Conservation (phyloP, 441 rosid species). For the Erodium moschatum region DNA sequence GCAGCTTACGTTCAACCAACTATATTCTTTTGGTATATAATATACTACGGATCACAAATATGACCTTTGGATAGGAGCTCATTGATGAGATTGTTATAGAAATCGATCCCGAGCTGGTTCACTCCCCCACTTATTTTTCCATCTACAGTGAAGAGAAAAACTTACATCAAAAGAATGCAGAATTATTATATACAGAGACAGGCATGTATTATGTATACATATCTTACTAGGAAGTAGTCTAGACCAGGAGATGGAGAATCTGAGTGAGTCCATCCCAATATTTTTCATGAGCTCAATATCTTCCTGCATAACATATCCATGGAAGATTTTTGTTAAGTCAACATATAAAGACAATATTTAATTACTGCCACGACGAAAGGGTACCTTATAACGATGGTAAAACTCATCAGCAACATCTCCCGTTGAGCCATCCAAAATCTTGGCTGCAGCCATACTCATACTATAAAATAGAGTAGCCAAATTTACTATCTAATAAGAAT, state of each 20-base stretch:
- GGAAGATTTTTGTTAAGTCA: not conserved
- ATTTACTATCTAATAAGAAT: too few relatives aligned
- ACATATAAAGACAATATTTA: not conserved
- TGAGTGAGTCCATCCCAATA: not conserved
- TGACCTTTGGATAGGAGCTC: slow-evolving; percentile 38
- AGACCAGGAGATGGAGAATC: slow-evolving; percentile 30
- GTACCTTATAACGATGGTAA: slow-evolving; percentile 16
- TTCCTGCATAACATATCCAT: not conserved
- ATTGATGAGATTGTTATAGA: slow-evolving; percentile 58
- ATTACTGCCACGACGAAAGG: not conserved
- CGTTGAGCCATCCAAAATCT: slow-evolving; percentile 10
- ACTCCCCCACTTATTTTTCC: slow-evolving; percentile 49
- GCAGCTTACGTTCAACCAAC: not conserved
- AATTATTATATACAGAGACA: slow-evolving; percentile 4
- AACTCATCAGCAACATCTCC: slow-evolving; percentile 20
- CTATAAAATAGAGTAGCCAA: too few relatives aligned
- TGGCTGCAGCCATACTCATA: slow-evolving; percentile 9
- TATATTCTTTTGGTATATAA: too few relatives aligned
- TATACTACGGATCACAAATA: too few relatives aligned
- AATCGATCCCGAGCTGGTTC: slow-evolving; percentile 39
- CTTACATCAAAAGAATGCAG: not conserved
- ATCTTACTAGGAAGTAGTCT: slow-evolving; percentile 50
- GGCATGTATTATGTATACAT: too few relatives aligned
- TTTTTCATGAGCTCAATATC: not conserved
- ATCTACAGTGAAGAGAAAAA: slow-evolving; percentile 19